Base-by-base conservation (phyloP, 768 basidiomycete genomes). In the Tylopilus balloui region DNA sequence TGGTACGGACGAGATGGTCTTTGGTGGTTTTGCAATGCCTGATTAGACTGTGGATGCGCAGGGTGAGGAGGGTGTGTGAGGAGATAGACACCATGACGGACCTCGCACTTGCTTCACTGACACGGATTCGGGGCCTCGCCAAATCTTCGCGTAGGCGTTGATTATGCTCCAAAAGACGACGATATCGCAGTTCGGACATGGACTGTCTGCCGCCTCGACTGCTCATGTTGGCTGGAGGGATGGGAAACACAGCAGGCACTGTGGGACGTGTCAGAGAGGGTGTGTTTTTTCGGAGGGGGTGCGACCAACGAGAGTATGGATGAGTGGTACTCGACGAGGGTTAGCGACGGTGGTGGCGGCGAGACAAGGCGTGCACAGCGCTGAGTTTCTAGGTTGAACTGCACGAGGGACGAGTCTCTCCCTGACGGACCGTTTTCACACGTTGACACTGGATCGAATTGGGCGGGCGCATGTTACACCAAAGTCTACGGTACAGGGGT, bases 151-250 rank as follows among this genome's bases (percentile, higher is more conserved):
- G 70, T 45, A 89, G 68, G 20, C 87, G 72, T 55, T 79, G 76
- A 61, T 88, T 89, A 64, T 89, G 87, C 65, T 89, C 87, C 28
- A 79, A 72, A 47, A 89, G 71, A 48, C 87, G 75, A n/a, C 87
- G 77, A 48, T 88, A 80, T 73, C 86, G 88, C 68, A 89, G 76
- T 72, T 89, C 87, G 41, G 83, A 82, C 84, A 86, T 86, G 58
- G 83, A 83, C 62, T 83, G 83, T 40, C 81, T 73, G 44, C 79
- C 78, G 63, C 84, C 76, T 57, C 83, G 77, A 62, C 75, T 73
- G 57, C 78, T 82, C 83, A 84, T 84, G 60, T 25, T 66, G 55
- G 32, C 42, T 51, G 35, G 37, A 17, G 45, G 48, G 31, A 50
- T 23, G 40, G 35, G 41, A 39, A 45, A 37, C 25, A 47, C 34